Evolutionary conservation across 495 filamentous ascomycete species (phyloP).

Genomic region (Trichocladium uniseriatum): DNA sequence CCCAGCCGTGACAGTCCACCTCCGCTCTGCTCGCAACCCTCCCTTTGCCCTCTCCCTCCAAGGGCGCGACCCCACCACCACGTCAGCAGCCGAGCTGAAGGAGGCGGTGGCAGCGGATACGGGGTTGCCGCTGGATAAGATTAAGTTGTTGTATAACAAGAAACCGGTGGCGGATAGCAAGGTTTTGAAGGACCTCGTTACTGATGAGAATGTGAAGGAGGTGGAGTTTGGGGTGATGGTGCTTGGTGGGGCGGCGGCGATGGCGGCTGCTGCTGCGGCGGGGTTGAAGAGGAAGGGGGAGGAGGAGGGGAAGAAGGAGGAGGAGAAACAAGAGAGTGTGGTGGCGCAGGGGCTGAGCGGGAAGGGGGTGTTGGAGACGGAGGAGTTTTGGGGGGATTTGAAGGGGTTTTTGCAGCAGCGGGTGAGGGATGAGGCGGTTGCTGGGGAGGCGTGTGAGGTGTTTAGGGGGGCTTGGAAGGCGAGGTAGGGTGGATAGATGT

Average conservation of each 20-base stretch:
- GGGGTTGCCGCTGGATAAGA: constrained; percentile 52
- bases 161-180: constrained; percentile 71
- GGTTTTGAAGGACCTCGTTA: constrained; percentile 51
- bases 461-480: constrained; percentile 63
- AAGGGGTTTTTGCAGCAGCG: constrained; percentile 70
- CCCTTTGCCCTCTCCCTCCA: constrained; percentile 51
- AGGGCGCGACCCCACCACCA: constrained; percentile 52
- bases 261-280: constrained; percentile 11
- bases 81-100: constrained; percentile 60
- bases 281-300: background rate
- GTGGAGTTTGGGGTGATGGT: constrained; percentile 81
- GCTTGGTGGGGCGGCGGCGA: constrained; percentile 51
- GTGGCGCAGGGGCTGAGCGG: constrained; percentile 26
- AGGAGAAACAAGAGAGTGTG: no score
- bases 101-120: constrained; percentile 44
- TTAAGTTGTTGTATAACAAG: constrained; percentile 73
- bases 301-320: background rate
- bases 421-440: constrained; percentile 60
- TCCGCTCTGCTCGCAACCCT: constrained; percentile 70
- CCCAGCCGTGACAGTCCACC: constrained; percentile 44
- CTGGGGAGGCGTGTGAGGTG: constrained; percentile 49
- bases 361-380: constrained; percentile 48
- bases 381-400: constrained; percentile 83
- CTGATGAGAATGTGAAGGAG: constrained; percentile 7
- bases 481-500: constrained; percentile 4